phyloP scores from a whole-genome alignment of 75 land plant species.

The Picea sitchensis region DNA sequence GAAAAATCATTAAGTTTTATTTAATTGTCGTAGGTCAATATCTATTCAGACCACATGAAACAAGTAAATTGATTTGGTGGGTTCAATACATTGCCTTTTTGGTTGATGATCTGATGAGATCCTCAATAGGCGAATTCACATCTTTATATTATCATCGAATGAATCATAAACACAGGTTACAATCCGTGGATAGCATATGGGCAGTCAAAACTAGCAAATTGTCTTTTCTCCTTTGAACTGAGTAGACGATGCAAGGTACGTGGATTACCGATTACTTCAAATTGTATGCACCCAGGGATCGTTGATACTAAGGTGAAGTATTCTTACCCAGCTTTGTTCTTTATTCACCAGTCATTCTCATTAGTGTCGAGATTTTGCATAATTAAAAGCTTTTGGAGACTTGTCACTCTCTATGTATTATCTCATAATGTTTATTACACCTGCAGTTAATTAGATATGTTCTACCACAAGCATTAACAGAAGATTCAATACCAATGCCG shows the following conservation, averaged over 20 bases:
- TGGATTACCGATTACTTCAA: slow-evolving; percentile 22
- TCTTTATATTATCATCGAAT: neutral
- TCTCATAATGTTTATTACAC: neutral
- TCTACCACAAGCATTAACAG: slow-evolving; percentile 19
- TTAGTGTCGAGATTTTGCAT: too few relatives aligned
- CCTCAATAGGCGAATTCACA: too few relatives aligned
- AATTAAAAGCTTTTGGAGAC: too few relatives aligned
- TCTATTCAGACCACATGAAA: too few relatives aligned
- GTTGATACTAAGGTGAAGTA: slow-evolving; percentile 30
- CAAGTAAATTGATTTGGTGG: too few relatives aligned
- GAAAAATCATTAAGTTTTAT: too few relatives aligned
- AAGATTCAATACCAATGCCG: neutral
- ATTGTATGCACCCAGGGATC: slow-evolving; percentile 42
- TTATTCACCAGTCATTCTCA: too few relatives aligned
- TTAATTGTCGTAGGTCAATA: too few relatives aligned
- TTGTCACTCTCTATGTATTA: neutral
- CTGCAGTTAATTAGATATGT: slow-evolving; percentile 29
- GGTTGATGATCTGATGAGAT: too few relatives aligned
- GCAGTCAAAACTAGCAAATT: slow-evolving; percentile 39
- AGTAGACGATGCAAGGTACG: slow-evolving; percentile 21
- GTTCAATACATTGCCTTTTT: too few relatives aligned
- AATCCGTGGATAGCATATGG: slow-evolving; percentile 36
- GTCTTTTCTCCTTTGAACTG: slow-evolving; percentile 31
- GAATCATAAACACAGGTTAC: slow-evolving; percentile 17
- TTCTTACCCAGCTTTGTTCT: neutral